Evolutionary conservation across 2,329 filamentous ascomycete species (phyloP).

Genomic region (Fusarium kyushuense): DNA sequence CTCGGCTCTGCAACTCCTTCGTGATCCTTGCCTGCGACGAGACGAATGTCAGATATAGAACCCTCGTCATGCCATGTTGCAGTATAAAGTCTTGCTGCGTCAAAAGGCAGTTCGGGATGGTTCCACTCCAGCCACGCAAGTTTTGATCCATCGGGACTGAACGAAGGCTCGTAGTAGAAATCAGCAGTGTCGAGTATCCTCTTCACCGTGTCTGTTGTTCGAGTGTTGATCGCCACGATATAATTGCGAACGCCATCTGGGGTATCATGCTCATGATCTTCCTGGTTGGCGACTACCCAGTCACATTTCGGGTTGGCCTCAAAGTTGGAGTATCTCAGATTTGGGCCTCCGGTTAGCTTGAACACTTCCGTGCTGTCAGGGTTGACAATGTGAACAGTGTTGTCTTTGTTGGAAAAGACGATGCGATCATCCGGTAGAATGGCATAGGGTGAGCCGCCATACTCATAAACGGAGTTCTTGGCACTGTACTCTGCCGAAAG

Average conservation of each 20-base stretch:
- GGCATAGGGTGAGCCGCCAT: conserved; percentile 62
- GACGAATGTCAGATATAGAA: conserved; percentile 47
- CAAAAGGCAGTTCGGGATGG: conserved; percentile 66
- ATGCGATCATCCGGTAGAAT: conserved; percentile 56
- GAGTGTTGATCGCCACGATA: conserved; percentile 55
- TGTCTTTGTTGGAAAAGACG: conserved; percentile 61
- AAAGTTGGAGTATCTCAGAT: conserved; percentile 62
- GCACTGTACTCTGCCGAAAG: conserved; percentile 60
- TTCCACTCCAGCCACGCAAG: conserved; percentile 68
- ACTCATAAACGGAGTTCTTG: conserved; percentile 63
- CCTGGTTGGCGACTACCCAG: conserved; percentile 65
- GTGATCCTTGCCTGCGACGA: conserved; percentile 57
- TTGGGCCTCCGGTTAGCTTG: conserved; percentile 49
- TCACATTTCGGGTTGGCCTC: conserved; percentile 53
- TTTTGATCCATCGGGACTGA: conserved; percentile 59
- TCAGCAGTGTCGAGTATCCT: conserved; percentile 60
- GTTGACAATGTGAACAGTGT: conserved; percentile 58
- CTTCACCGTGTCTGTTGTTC: conserved; percentile 56
- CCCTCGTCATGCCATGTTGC: conserved; percentile 56
- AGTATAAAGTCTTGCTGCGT: conserved; percentile 58
- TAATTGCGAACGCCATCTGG: conserved; percentile 53
- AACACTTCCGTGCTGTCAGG: conserved; percentile 52
- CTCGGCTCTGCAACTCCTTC: conserved; percentile 63
- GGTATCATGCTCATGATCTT: conserved; percentile 59
- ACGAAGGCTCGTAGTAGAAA: conserved; percentile 65